These are phyloP conservation scores for Auricularia heimuer DNA, from an alignment of 768 basidiomycete species.

Conservation along the genomic window DNA sequence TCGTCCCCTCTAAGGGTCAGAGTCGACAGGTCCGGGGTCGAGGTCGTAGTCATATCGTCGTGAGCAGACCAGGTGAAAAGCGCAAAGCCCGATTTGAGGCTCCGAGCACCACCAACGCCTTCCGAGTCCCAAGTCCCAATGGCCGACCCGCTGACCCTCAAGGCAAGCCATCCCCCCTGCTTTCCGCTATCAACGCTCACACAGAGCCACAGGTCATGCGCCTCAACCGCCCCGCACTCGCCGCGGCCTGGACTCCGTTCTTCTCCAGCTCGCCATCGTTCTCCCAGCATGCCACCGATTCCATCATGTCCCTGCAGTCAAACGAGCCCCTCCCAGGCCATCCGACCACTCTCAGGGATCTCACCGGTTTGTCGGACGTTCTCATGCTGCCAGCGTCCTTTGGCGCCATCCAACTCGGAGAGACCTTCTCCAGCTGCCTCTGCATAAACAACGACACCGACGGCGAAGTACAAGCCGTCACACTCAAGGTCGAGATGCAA, in stretches of 20 bases:
- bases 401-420: slow-evolving; percentile 80
- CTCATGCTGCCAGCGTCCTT: slow-evolving; percentile 76
- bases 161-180: background rate
- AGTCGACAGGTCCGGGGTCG: slow-evolving; percentile 64
- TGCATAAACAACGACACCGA: slow-evolving; percentile 74
- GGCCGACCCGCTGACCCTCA: background rate
- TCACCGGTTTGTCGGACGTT: slow-evolving; percentile 69
- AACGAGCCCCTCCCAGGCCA: slow-evolving; percentile 57
- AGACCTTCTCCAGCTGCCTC: slow-evolving; percentile 76
- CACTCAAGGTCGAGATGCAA: slow-evolving; percentile 76
- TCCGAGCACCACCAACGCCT: background rate
- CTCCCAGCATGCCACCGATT: slow-evolving; percentile 70
- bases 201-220: background rate
- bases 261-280: slow-evolving; percentile 77
- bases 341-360: slow-evolving; percentile 76
- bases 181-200: background rate
- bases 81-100: background rate
- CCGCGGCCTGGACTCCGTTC: slow-evolving; percentile 76
- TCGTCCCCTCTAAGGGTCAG: slow-evolving; percentile 80
- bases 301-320: slow-evolving; percentile 69
- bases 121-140: background rate
- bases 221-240: slow-evolving; percentile 58
- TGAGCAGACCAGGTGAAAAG: background rate
- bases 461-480: slow-evolving; percentile 50
- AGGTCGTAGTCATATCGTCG: slow-evolving; percentile 19